A percentile compares a stretch with the other conserved stretches of the same genome.
Evolutionary conservation across 164 flowering plant species (phyloP).

Genomic region (Santalum album): DNA sequence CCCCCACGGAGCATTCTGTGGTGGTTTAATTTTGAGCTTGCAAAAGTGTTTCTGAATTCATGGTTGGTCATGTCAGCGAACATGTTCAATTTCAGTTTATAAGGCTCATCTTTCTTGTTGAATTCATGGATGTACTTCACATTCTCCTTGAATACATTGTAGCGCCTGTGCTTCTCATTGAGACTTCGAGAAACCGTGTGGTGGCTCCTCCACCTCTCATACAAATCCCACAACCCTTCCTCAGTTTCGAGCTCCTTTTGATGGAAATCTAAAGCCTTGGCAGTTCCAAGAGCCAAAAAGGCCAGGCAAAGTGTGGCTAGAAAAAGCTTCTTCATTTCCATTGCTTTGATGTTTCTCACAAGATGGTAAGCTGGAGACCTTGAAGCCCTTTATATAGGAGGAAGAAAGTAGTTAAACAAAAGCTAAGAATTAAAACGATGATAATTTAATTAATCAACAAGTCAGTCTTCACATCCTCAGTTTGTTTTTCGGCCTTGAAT

Average conservation of each 20-base stretch:
- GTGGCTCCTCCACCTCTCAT: slow-evolving; percentile 66
- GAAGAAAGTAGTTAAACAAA: too few relatives aligned
- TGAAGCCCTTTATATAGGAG: too few relatives aligned
- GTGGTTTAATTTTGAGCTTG: slow-evolving; percentile 48
- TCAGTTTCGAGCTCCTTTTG: slow-evolving; percentile 55
- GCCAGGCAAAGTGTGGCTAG: slow-evolving; percentile 21
- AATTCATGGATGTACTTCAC: slow-evolving; percentile 38
- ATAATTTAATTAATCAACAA: too few relatives aligned
- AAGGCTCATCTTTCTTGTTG: slow-evolving; percentile 58
- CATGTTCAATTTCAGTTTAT: slow-evolving; percentile 57
- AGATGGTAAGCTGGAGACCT: too few relatives aligned
- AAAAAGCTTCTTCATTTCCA: slow-evolving; percentile 21
- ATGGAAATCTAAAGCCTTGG: slow-evolving; percentile 39
- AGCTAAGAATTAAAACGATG: too few relatives aligned
- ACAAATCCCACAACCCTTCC: slow-evolving; percentile 51
- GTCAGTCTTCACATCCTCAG: too few relatives aligned
- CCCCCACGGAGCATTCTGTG: slow-evolving; percentile 27
- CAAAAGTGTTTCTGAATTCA: slow-evolving; percentile 37
- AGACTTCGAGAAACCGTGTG: slow-evolving; percentile 47
- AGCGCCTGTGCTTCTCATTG: slow-evolving; percentile 45
- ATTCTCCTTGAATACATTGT: slow-evolving; percentile 63
- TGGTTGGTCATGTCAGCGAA: slow-evolving; percentile 67
- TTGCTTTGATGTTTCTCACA: slow-evolving; percentile 1
- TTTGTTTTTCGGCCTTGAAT: too few relatives aligned
- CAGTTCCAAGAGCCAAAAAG: slow-evolving; percentile 12